Base-by-base conservation (phyloP, 768 basidiomycete genomes). In the Suillus variegatus region DNA sequence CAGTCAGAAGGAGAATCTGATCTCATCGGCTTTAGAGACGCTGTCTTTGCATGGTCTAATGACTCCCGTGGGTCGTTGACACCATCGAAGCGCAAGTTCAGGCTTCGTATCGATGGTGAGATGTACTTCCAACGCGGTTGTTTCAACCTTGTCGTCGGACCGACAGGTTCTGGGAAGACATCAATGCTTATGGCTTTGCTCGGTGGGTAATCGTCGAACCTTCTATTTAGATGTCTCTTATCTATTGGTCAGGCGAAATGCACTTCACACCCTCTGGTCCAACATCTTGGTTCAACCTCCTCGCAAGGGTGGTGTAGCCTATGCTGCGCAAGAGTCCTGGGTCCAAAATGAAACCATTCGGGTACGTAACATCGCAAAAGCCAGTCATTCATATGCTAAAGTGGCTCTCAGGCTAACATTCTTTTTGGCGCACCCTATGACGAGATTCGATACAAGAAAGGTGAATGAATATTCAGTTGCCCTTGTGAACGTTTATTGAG, bases 301-400 rank as follows among this genome's bases (percentile, higher is more conserved):
- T 32, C 80, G 91, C 3, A 78, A 77, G 4, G 82, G 82, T 1
- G 92, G 93, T 6, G 83, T 95, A 46, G 88, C 92, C 2, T 94
- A 92, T 72, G 90, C 90, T 7, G 89, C 90, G 4, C 93, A 96
- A 73, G 92, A 94, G 72, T 87, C 90, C 5, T 96, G 92, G 92
- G 88, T 94, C 3, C 85, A 89, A 74, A 94, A 93, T 68, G 90
- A 90, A 65, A 92, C 90, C 0, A 91, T 93, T 61, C 81, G 78
- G 73, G 88, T 87, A 38, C 18, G 51, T 60, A 20, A 2, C 3
- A 20, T 9, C 7, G 10, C 16, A 38, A n/a, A 54, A 35, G n/a
- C 18, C 28, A 5, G 9, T 18, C 20, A 49, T 41, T 8, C 10
- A 16, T 20, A 9, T 8, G 12, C 43, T 60, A 28, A 67, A 10